These are phyloP conservation scores for Fusarium sp. DNA, from an alignment of 2,329 filamentous ascomycete species.

Conservation along the genomic window DNA sequence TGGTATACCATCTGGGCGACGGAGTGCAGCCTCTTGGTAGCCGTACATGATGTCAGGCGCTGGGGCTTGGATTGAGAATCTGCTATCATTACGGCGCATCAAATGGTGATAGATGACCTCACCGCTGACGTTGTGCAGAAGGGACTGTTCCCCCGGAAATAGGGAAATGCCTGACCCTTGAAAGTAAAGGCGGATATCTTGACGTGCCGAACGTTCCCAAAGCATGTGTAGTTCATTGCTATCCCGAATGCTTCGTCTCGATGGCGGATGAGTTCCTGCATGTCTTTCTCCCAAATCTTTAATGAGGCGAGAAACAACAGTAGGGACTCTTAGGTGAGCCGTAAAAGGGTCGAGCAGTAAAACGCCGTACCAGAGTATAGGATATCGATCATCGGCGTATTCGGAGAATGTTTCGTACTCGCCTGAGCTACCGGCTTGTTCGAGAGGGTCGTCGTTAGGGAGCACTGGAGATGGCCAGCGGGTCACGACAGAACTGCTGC, in stretches of 20 bases:
- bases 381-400: neutral
- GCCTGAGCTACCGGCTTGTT: neutral
- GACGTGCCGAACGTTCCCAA: neutral
- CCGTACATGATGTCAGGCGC: neutral
- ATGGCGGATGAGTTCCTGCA: neutral
- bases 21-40: neutral
- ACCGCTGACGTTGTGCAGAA: too few relatives aligned
- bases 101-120: neutral
- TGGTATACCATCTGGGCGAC: neutral
- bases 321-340: neutral
- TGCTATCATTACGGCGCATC: neutral
- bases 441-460: neutral
- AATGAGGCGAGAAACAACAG: neutral
- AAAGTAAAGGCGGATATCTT: neutral
- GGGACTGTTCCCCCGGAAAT: neutral
- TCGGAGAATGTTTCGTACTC: neutral
- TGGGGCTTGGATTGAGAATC: neutral
- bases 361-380: neutral
- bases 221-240: neutral
- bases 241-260: neutral
- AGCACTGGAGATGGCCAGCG: neutral
- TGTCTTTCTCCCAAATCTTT: neutral
- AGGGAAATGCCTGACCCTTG: neutral
- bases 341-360: neutral
- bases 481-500: neutral